A percentile compares a stretch with the other conserved stretches of the same genome.
These are phyloP conservation scores for Fusarium robinianum DNA, from an alignment of 2,329 filamentous ascomycete genomes.

Conservation along the genomic window DNA sequence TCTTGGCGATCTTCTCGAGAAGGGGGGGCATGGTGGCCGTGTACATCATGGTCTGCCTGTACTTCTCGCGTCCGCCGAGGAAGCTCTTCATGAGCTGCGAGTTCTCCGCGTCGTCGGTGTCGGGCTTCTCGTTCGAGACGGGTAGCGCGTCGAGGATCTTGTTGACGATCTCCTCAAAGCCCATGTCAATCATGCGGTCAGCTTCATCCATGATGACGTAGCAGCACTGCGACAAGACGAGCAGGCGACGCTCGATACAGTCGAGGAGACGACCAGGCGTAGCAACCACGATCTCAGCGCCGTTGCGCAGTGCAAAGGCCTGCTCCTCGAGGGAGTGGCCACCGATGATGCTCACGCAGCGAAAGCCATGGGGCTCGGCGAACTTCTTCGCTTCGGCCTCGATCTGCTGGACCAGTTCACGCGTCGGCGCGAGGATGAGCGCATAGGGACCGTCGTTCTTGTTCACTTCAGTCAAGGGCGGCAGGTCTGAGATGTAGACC, in stretches of 20 bases:
- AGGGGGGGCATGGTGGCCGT: conserved; percentile 95
- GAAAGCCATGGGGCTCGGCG: conserved; percentile 86
- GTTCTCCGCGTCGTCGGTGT: conserved; percentile 89
- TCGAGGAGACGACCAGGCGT: conserved; percentile 96
- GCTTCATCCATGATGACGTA: conserved; percentile 99
- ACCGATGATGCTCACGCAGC: conserved; percentile 95
- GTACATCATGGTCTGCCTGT: conserved; percentile 99
- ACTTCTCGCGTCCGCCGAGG: conserved; percentile 74
- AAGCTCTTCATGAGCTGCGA: conserved; percentile 80
- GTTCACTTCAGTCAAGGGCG: conserved; percentile 79
- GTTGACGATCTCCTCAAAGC: conserved; percentile 96
- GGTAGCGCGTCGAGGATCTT: conserved; percentile 95
- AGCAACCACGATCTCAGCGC: conserved; percentile 97
- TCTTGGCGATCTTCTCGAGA: conserved; percentile 94
- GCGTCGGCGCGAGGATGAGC: conserved; percentile 94
- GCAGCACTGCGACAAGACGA: conserved; percentile 94
- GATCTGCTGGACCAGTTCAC: conserved; percentile 97
- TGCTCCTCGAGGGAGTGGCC: conserved; percentile 95
- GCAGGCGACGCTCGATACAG: conserved; percentile 89
- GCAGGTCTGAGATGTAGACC: conserved; percentile 91
- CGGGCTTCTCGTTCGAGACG: conserved; percentile 91
- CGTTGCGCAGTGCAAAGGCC: conserved; percentile 84
- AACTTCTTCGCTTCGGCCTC: conserved; percentile 94
- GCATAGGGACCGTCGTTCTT: conserved; percentile 96
- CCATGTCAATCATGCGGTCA: conserved; percentile 97